These are phyloP conservation scores for Xerocomus spinulosus DNA, from an alignment of 768 basidiomycete genomes.

Conservation along the genomic window DNA sequence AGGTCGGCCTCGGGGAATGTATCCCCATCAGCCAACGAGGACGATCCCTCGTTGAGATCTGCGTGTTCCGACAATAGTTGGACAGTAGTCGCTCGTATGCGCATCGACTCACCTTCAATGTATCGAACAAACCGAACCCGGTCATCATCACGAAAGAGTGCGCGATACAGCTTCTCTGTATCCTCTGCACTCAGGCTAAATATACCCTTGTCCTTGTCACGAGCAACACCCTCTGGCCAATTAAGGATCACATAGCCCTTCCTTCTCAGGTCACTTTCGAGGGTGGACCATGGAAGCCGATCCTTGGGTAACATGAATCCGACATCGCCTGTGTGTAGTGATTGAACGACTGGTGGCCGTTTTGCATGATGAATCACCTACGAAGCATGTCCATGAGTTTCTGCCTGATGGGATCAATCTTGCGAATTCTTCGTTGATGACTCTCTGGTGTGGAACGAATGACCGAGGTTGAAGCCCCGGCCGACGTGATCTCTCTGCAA, in stretches of 20 bases:
- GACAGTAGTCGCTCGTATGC: too few relatives aligned
- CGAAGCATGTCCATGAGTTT: constrained; percentile 6
- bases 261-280: constrained; percentile 2
- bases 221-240: constrained; percentile 5
- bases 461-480: neutral
- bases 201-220: constrained; percentile 5
- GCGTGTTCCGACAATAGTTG: too few relatives aligned
- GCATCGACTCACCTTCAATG: neutral
- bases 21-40: too few relatives aligned
- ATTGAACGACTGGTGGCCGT: too few relatives aligned
- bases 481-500: neutral
- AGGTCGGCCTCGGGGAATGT: too few relatives aligned
- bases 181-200: constrained; percentile 5
- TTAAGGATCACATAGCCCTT: constrained; percentile 4
- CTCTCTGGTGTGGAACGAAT: neutral
- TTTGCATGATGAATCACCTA: neutral
- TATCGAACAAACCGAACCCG: constrained; percentile 3
- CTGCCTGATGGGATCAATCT: constrained; percentile 3
- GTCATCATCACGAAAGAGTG: constrained; percentile 1
- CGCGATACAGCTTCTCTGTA: constrained; percentile 4
- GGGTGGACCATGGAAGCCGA: constrained; percentile 12
- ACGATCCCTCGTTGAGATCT: too few relatives aligned
- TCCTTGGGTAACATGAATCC: constrained; percentile 2
- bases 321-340: neutral
- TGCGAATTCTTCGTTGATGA: neutral